These are phyloP conservation scores for Gymnopilus dilepis DNA, from an alignment of 768 basidiomycete genomes.

Conservation along the genomic window DNA sequence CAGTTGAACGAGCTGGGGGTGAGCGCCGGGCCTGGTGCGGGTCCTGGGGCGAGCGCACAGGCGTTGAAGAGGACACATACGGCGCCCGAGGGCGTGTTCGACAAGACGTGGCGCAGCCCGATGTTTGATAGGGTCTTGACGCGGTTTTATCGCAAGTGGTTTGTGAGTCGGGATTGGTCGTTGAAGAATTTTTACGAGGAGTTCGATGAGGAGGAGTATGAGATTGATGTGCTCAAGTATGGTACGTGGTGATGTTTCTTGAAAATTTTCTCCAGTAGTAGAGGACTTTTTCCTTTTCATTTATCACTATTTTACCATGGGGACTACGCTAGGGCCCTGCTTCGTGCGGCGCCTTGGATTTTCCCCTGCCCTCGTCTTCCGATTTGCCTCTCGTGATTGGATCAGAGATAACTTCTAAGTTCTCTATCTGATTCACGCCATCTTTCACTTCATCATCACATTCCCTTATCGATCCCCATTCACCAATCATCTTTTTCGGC, in stretches of 20 bases:
- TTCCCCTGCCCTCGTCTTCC: too few relatives aligned
- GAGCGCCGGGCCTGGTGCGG: not conserved
- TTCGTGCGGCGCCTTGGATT: too few relatives aligned
- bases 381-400: too few relatives aligned
- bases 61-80: conserved; percentile 9
- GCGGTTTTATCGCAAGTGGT: conserved; percentile 49
- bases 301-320: not conserved
- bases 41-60: conserved; percentile 6
- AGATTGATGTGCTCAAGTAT: conserved; percentile 41
- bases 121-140: conserved; percentile 49
- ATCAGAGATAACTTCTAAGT: not conserved
- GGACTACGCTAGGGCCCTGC: not conserved
- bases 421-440: not conserved
- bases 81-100: conserved; percentile 29
- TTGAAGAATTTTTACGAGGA: conserved; percentile 44
- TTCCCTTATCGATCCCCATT: not conserved
- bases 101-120: conserved; percentile 42
- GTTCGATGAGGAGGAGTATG: conserved; percentile 49
- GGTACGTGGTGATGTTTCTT: conserved; percentile 30
- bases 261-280: not conserved
- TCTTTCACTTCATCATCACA: not conserved
- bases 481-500: not conserved
- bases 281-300: not conserved
- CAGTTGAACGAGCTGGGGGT: not conserved
- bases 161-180: conserved; percentile 44